These are phyloP conservation scores for Rhizopogon sp. DNA, from an alignment of 768 basidiomycete genomes.

Conservation along the genomic window DNA sequence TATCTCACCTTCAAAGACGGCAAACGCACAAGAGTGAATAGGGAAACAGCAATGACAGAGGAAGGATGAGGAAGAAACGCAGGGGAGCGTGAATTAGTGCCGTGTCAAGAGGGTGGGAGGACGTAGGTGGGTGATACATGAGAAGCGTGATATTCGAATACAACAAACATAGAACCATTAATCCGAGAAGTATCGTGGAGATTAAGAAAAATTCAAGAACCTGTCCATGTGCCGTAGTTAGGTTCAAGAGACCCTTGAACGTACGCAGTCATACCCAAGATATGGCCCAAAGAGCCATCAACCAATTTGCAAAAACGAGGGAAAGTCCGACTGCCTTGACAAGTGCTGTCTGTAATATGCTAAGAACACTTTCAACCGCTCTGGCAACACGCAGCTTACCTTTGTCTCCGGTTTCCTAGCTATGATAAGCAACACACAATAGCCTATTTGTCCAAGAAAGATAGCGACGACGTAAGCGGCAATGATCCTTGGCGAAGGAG, in stretches of 20 bases:
- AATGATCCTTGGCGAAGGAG: constrained; percentile 56
- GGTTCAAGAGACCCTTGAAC: neutral
- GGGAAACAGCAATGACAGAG: constrained; percentile 38
- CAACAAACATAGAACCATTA: constrained; percentile 64
- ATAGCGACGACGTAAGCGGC: constrained; percentile 56
- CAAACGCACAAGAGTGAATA: constrained; percentile 49
- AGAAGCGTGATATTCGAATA: constrained; percentile 79
- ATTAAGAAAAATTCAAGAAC: constrained; percentile 72
- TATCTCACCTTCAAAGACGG: neutral
- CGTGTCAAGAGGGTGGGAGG: constrained; percentile 64
- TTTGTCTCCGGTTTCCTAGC: constrained; percentile 78
- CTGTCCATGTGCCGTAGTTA: constrained; percentile 26
- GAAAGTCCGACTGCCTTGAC: constrained; percentile 77
- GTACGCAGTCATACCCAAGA: constrained; percentile 50
- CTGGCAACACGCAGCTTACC: constrained; percentile 30
- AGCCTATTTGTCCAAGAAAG: constrained; percentile 70
- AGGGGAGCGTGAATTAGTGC: constrained; percentile 86
- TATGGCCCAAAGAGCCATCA: constrained; percentile 77
- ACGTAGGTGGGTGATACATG: constrained; percentile 61
- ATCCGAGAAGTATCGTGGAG: constrained; percentile 67
- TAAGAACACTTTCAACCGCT: neutral
- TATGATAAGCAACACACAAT: constrained; percentile 73
- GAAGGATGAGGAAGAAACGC: constrained; percentile 60
- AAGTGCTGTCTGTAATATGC: constrained; percentile 46
- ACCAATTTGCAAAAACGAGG: constrained; percentile 74